Conservation (phyloP, 2,329 filamentous ascomycete genomes). For the Cladophialophora carrionii region DNA sequence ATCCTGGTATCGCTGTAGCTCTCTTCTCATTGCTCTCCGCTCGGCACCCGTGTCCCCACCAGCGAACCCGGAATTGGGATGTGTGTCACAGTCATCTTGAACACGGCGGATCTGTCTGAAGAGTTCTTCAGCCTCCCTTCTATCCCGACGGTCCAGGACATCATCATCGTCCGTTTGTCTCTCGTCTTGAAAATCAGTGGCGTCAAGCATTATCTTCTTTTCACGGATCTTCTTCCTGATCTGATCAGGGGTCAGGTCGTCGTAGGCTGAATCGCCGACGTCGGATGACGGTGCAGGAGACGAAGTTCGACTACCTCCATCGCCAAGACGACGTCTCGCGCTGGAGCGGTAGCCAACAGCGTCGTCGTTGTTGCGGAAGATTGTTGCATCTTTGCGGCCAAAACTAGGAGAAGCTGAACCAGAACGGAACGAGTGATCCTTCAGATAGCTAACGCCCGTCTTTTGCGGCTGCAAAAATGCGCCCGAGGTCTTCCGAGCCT, state of each 20-base stretch:
- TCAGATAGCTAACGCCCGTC: conserved; percentile 97
- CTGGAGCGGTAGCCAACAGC: conserved; percentile 91
- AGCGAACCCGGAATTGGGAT: conserved; percentile 74
- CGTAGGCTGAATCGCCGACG: conserved; percentile 64
- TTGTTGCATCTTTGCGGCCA: conserved; percentile 87
- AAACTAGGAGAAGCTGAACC: conserved; percentile 60
- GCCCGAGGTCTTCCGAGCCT: conserved; percentile 83
- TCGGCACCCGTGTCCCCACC: conserved; percentile 85
- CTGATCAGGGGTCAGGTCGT: conserved; percentile 85
- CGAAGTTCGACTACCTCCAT: conserved; percentile 67
- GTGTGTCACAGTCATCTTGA: conserved; percentile 91
- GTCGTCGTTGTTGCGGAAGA: conserved; percentile 96
- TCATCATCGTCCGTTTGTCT: conserved; percentile 88
- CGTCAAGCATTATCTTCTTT: conserved; percentile 91
- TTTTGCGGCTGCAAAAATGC: conserved; percentile 90
- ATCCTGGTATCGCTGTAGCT: conserved; percentile 85
- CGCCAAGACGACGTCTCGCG: conserved; percentile 80
- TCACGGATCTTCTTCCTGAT: conserved; percentile 90
- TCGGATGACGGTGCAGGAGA: conserved; percentile 76
- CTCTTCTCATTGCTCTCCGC: conserved; percentile 79
- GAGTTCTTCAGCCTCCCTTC: conserved; percentile 88
- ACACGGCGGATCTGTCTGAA: conserved; percentile 88
- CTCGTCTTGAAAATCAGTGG: conserved; percentile 95
- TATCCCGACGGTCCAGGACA: conserved; percentile 83
- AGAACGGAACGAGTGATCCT: conserved; percentile 86